Conservation (phyloP, 768 basidiomycete genomes). For the Phaeotremella skinneri region DNA sequence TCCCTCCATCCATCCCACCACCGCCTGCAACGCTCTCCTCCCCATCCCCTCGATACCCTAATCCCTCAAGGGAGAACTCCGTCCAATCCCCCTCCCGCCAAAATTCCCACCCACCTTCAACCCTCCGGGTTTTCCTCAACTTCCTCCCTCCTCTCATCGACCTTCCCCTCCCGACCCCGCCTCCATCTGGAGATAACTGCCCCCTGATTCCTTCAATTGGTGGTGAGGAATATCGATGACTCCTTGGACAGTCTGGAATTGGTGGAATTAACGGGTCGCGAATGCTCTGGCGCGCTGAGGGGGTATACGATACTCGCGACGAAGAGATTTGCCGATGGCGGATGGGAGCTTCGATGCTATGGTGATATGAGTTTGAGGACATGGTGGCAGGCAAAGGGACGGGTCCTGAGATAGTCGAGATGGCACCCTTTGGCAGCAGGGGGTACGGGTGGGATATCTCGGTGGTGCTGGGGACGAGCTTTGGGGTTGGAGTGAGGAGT, state of each 20-base stretch:
- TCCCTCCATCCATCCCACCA: background rate
- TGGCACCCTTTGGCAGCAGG: background rate
- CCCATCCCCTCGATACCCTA: background rate
- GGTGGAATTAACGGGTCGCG: background rate
- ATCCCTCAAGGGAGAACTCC: background rate
- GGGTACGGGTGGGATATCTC: constrained; percentile 4
- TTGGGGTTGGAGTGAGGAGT: background rate
- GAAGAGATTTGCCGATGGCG: too few relatives aligned
- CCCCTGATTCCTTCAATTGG: background rate
- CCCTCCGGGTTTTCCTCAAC: constrained; percentile 1
- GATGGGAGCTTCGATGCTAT: too few relatives aligned
- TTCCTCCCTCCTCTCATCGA: background rate
- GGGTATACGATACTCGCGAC: background rate
- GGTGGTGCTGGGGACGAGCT: background rate
- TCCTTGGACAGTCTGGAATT: background rate
- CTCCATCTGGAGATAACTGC: background rate
- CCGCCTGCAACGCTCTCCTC: background rate
- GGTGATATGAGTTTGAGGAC: too few relatives aligned
- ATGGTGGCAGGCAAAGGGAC: too few relatives aligned
- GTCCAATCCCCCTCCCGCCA: background rate
- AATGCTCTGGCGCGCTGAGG: background rate
- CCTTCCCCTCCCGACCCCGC: background rate
- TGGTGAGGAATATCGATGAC: background rate
- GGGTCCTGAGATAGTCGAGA: background rate
- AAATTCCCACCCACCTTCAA: background rate